Conservation (phyloP, 2,329 filamentous ascomycete species). For the Sporothrix variecibatus region DNA sequence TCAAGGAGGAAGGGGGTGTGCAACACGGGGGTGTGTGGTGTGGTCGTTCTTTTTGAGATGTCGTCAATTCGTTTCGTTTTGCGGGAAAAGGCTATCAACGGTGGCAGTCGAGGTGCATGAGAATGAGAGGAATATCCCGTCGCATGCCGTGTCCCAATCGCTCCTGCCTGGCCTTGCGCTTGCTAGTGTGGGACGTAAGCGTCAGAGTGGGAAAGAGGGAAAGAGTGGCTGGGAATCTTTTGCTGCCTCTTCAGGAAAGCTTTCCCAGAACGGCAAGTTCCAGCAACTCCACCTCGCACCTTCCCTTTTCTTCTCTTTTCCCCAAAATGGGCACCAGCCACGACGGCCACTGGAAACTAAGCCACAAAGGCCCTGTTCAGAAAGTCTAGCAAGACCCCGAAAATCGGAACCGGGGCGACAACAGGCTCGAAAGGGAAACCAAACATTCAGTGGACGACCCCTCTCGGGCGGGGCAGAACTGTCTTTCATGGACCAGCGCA, state of each 20-base stretch:
- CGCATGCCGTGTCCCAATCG: constrained; percentile 13
- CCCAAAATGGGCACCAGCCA: constrained; percentile 7
- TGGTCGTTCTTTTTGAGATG: neutral
- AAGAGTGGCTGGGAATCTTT: constrained; percentile 13
- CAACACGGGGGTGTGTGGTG: neutral
- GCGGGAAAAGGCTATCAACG: neutral
- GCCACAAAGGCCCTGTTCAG: neutral
- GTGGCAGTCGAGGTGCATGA: neutral
- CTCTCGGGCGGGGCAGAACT: constrained; percentile 1
- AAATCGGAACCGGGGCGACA: constrained; percentile 10
- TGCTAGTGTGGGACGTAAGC: constrained; percentile 17
- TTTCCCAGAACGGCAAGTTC: constrained; percentile 14
- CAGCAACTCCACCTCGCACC: constrained; percentile 5
- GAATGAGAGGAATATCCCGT: neutral
- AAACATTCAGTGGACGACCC: neutral
- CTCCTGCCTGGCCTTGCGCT: neutral
- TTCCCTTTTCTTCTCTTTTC: constrained; percentile 7
- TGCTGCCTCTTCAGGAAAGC: constrained; percentile 9
- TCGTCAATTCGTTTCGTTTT: neutral
- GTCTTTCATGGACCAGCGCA: neutral
- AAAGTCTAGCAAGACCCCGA: neutral
- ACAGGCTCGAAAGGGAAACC: neutral
- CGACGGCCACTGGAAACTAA: neutral
- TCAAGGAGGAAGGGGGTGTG: neutral
- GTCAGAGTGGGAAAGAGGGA: neutral